phyloP scores from a whole-genome alignment of 139 green algal species.

The Dunaliella sp. region DNA sequence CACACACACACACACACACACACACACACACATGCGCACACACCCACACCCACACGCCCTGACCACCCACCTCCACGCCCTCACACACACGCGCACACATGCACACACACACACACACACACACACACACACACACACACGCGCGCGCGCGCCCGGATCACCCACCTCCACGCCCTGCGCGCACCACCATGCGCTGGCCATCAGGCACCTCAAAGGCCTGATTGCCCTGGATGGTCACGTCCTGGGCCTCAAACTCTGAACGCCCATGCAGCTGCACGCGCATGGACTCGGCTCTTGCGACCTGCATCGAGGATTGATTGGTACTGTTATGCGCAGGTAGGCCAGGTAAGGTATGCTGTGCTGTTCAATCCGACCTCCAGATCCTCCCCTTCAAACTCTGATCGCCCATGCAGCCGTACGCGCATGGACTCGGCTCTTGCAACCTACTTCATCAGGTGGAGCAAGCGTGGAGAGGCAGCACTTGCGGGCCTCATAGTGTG shows the following conservation, averaged over 20 bases:
- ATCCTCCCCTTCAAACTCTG: constrained; percentile 88
- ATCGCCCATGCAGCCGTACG: constrained; percentile 78
- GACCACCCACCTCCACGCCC: not conserved
- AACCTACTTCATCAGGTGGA: too few relatives aligned
- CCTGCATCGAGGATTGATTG: too few relatives aligned
- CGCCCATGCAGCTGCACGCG: constrained; percentile 75
- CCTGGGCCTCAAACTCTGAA: constrained; percentile 88
- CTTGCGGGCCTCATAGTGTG: too few relatives aligned
- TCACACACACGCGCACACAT: not conserved
- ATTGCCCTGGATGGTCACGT: constrained; percentile 43
- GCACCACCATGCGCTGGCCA: constrained; percentile 72
- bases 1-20: not conserved
- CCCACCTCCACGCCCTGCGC: constrained; percentile 13
- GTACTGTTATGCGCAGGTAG: too few relatives aligned
- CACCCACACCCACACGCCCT: constrained; percentile 1
- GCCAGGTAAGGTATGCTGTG: too few relatives aligned
- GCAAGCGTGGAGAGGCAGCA: too few relatives aligned
- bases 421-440: constrained; percentile 55
- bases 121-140: constrained; percentile 6
- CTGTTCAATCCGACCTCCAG: too few relatives aligned
- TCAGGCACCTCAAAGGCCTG: constrained; percentile 80
- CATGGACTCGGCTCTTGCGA: constrained; percentile 64
- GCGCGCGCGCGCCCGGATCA: not conserved
- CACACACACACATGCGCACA: not conserved
- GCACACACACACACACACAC: constrained; percentile 9